Conservation (phyloP, 2,329 filamentous ascomycete genomes). For the Aureobasidium sp. region DNA sequence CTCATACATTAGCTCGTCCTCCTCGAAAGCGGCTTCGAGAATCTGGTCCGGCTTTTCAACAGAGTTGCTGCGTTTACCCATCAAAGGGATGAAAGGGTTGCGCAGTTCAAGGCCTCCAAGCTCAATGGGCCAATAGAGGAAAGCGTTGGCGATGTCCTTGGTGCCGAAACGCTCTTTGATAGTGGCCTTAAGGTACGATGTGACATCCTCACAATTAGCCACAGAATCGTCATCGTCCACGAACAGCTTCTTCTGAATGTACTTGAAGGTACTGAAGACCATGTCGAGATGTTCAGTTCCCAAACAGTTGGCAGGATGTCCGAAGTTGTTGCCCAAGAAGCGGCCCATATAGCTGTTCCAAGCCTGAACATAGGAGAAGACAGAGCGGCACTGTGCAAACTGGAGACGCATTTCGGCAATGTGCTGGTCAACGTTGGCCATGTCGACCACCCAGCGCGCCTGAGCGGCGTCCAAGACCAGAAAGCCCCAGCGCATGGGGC, state of each 20-base stretch:
- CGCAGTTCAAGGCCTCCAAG: slow-evolving; percentile 45
- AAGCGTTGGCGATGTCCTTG: slow-evolving; percentile 42
- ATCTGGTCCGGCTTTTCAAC: slow-evolving; percentile 32
- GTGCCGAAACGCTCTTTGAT: slow-evolving; percentile 49
- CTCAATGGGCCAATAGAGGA: slow-evolving; percentile 47
- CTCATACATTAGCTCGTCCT: slow-evolving; percentile 33
- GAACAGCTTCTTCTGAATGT: slow-evolving; percentile 45
- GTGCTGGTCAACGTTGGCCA: slow-evolving; percentile 52
- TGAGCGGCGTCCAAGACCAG: slow-evolving; percentile 47
- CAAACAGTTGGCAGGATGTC: slow-evolving; percentile 46
- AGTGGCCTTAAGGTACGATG: slow-evolving; percentile 37
- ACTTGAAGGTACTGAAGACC: slow-evolving; percentile 45
- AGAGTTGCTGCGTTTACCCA: slow-evolving; percentile 41
- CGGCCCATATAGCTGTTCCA: slow-evolving; percentile 49
- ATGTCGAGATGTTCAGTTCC: slow-evolving; percentile 47
- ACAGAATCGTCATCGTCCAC: slow-evolving; percentile 15
- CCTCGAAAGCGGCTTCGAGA: slow-evolving; percentile 27
- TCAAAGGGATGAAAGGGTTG: slow-evolving; percentile 44
- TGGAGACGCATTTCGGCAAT: slow-evolving; percentile 54
- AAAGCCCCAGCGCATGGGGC: slow-evolving; percentile 54
- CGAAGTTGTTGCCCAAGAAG: slow-evolving; percentile 50
- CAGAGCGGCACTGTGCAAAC: slow-evolving; percentile 47
- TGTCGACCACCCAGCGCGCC: slow-evolving; percentile 54
- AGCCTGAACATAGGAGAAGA: slow-evolving; percentile 52
- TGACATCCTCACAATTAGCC: slow-evolving; percentile 22